Evolutionary conservation across 2,329 filamentous ascomycete species (phyloP).

Genomic region (Colletotrichum zoysiae): DNA sequence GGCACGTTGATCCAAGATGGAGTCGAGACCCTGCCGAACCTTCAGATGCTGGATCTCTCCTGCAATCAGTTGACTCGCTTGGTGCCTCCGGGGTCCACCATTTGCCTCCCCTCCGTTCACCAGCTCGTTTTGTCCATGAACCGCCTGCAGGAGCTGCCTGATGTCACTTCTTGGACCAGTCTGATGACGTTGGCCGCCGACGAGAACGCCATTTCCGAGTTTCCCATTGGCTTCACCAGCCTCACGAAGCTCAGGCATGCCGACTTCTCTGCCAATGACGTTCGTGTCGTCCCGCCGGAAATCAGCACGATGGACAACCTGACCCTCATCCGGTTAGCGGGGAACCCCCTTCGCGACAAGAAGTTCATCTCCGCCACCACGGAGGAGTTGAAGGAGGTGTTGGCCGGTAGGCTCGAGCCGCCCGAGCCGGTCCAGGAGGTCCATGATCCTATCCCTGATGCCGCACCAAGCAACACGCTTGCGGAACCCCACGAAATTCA

Average conservation of each 20-base stretch:
- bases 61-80: constrained; percentile 77
- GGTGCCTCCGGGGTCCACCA: constrained; percentile 54
- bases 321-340: constrained; percentile 79
- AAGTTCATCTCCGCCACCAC: constrained; percentile 86
- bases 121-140: constrained; percentile 86
- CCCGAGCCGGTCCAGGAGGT: constrained; percentile 56
- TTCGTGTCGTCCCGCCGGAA: constrained; percentile 79
- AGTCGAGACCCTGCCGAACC: constrained; percentile 68
- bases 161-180: constrained; percentile 79
- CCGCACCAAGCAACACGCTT: constrained; percentile 52
- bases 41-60: constrained; percentile 84
- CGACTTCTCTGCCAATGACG: constrained; percentile 88
- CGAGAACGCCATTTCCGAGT: constrained; percentile 80
- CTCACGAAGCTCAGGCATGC: constrained; percentile 79
- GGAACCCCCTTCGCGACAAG: constrained; percentile 91
- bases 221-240: constrained; percentile 81
- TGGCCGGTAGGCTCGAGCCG: constrained; percentile 76
- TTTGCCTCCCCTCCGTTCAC: constrained; percentile 79
- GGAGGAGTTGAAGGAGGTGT: constrained; percentile 81
- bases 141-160: constrained; percentile 78
- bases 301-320: constrained; percentile 85
- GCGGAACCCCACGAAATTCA: constrained; percentile 34
- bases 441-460: constrained; percentile 41
- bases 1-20: constrained; percentile 77
- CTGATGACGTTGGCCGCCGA: constrained; percentile 81